Base-by-base conservation (phyloP, 1,139 yeast species). In the Magnusiomyces suaveolens region DNA sequence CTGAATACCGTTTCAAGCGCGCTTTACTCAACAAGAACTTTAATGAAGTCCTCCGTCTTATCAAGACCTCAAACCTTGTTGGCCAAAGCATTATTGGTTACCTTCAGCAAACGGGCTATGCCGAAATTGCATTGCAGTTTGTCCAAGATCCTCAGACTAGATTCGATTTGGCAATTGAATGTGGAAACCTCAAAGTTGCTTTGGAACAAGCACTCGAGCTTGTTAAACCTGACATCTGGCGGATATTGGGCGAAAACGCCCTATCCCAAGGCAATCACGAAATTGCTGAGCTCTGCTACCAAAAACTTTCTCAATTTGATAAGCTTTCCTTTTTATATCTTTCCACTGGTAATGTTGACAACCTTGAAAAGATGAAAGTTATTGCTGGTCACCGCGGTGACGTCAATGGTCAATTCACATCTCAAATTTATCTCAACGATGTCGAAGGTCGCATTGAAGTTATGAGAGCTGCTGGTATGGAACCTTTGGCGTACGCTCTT, bases 1-100 rank as follows among this genome's bases (percentile, higher is more conserved):
- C 97, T 36, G 99, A 94, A 72, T 94, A 87, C 75, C 80, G 97
- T 65, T 94, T 94, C 78, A 94, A 94, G 75, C 84, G 84, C 66
- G 95, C 98, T 3, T 76, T 94, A 63, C 87, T 90, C 47, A 87
- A 85, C 73, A 85, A 83, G 69, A 89, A 92, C 70, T 92, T 88
- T 73, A 82, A 82, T 60, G 98, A 94, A 72, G 97, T 94, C 25
- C 78, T 92, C 62, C 82, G 96, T 63, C 82, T 94, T 62, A 92
- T 94, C 69, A 84, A 82, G 65, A 83, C 79, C 58, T 90, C 97
- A 29, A 89, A 87, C 66, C 78, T 94, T 66, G 98, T 94, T 55
- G 99, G 99, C 60, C 97, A 94, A 73, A 89, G 90, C 69, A 92
- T 94, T 66, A 90, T 94, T 69, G 92, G 95, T 6, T 94, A 92